Conservation (phyloP, 768 basidiomycete genomes). For the Pleurotus tuoliensis region DNA sequence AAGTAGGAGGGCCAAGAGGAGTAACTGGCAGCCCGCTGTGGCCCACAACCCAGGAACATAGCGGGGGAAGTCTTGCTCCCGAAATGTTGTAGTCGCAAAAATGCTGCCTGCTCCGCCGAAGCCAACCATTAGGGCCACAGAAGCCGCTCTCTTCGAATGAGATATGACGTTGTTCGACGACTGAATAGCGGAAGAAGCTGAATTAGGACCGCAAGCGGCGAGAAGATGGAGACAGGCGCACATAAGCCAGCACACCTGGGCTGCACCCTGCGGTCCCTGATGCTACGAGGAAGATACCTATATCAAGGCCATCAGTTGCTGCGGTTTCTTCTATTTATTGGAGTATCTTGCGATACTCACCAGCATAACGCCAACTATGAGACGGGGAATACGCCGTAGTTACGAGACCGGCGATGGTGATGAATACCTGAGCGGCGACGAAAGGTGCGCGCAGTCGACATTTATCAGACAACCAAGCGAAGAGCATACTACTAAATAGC, state of each 20-base stretch:
- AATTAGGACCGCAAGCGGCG: not conserved
- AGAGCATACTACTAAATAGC: conserved; percentile 36
- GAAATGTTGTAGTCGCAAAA: conserved; percentile 43
- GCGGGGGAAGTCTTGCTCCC: conserved; percentile 38
- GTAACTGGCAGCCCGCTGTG: conserved; percentile 40
- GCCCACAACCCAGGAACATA: conserved; percentile 46
- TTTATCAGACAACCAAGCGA: conserved; percentile 45
- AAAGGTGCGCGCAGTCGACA: conserved; percentile 37
- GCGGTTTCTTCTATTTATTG: not conserved
- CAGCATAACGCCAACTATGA: conserved; percentile 38
- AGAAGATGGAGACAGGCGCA: conserved; percentile 19
- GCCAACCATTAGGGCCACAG: conserved; percentile 42
- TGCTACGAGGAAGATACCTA: conserved; percentile 43
- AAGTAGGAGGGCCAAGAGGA: conserved; percentile 36
- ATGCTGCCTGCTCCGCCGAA: conserved; percentile 48
- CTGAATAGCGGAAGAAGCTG: conserved; percentile 17
- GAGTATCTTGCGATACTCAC: conserved; percentile 18
- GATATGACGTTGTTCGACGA: conserved; percentile 47
- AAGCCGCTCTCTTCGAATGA: conserved; percentile 45
- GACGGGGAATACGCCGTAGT: conserved; percentile 35
- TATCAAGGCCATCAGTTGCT: not conserved
- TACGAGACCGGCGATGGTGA: conserved; percentile 37
- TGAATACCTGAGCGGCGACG: conserved; percentile 36
- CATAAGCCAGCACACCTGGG: conserved; percentile 47
- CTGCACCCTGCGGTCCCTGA: conserved; percentile 43